Evolutionary conservation across 176 grass and related monocot species (phyloP).

Genomic region (Bothriochloa decipiens): DNA sequence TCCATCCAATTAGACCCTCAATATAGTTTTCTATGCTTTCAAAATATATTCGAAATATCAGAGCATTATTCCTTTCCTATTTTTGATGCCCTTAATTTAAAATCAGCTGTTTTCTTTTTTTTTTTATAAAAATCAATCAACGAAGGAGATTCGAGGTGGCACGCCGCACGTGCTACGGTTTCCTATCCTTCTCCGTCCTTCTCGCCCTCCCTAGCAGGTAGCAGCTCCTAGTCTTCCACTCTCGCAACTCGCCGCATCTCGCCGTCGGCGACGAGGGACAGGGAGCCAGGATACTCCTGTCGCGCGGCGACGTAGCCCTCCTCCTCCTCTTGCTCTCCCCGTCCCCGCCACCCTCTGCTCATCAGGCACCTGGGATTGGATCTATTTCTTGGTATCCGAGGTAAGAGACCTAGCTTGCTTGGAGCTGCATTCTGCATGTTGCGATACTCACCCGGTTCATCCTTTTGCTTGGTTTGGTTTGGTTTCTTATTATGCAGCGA

Average conservation of each 20-base stretch:
- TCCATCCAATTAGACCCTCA: no score
- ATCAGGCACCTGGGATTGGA: neutral
- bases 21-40: no score
- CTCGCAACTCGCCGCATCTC: neutral
- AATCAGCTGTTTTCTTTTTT: no score
- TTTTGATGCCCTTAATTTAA: no score
- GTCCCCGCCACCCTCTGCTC: neutral
- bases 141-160: neutral
- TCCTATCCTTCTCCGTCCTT: neutral
- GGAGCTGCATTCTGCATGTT: neutral
- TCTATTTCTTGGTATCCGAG: neutral
- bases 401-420: neutral
- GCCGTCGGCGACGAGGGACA: neutral
- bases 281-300: neutral
- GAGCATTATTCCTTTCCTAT: no score
- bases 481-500: neutral
- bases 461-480: neutral
- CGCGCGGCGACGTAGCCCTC: neutral
- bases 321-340: neutral
- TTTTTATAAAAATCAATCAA: no score
- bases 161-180: neutral
- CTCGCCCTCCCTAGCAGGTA: neutral
- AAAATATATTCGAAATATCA: no score
- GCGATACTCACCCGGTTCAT: neutral
- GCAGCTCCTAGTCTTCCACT: neutral